Conservation (phyloP, 257 asterid species). For the Solanum chmielewskii region DNA sequence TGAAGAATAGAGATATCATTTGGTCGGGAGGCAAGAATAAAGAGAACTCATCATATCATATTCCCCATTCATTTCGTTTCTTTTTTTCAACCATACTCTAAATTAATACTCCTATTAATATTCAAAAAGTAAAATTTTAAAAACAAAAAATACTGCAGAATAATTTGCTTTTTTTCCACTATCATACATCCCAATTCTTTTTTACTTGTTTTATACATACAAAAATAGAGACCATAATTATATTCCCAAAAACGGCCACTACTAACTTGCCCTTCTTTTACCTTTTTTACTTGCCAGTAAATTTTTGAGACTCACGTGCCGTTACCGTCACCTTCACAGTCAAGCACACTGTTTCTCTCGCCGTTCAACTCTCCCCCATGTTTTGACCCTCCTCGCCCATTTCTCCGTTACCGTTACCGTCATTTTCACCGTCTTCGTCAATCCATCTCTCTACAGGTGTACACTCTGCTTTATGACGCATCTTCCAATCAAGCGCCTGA, state of each 20-base stretch:
- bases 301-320: constrained; percentile 38
- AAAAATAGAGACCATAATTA: neutral
- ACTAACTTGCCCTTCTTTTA: neutral
- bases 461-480: constrained; percentile 78
- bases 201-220: neutral
- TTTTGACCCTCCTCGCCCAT: constrained; percentile 5
- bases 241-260: constrained; percentile 25
- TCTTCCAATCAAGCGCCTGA: constrained; percentile 94
- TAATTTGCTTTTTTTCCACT: neutral
- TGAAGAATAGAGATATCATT: neutral
- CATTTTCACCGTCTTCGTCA: constrained; percentile 17
- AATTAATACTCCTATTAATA: neutral
- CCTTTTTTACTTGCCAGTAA: neutral
- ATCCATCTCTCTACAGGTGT: constrained; percentile 44
- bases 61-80: neutral
- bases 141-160: neutral
- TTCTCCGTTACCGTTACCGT: constrained; percentile 9
- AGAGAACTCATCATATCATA: neutral
- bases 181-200: neutral
- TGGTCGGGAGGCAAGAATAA: neutral
- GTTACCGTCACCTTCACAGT: constrained; percentile 51
- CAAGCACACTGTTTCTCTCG: neutral
- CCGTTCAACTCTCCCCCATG: constrained; percentile 12
- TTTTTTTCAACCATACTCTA: neutral
- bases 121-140: too few relatives aligned